Conservation (phyloP, 2,329 filamentous ascomycete genomes). For the Colletotrichum godetiae region DNA sequence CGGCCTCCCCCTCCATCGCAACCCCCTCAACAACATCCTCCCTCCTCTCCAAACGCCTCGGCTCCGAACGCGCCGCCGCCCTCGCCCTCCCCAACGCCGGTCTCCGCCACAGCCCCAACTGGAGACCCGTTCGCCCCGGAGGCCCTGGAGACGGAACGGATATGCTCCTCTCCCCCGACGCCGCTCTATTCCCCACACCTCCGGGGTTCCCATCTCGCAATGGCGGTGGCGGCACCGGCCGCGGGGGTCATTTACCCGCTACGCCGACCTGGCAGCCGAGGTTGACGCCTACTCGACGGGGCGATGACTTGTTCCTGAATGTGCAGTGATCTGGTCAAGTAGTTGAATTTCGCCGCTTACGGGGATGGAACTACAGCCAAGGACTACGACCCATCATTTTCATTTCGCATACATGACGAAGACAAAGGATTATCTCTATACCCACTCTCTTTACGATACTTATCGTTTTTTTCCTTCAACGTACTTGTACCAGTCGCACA, state of each 20-base stretch:
- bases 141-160: slow-evolving; percentile 11
- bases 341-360: too few relatives aligned
- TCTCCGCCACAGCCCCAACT: slow-evolving; percentile 37
- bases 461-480: neutral
- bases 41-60: slow-evolving; percentile 64
- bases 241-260: slow-evolving; percentile 46
- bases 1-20: slow-evolving; percentile 32
- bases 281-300: slow-evolving; percentile 74
- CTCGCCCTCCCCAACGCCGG: slow-evolving; percentile 49
- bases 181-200: slow-evolving; percentile 17
- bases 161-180: slow-evolving; percentile 27
- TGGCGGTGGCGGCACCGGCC: neutral
- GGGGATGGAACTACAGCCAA: neutral
- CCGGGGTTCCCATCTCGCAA: neutral
- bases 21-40: slow-evolving; percentile 49
- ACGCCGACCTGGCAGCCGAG: slow-evolving; percentile 72
- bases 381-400: neutral
- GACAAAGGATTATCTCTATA: slow-evolving; percentile 23
- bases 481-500: slow-evolving; percentile 20
- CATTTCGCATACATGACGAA: slow-evolving; percentile 4
- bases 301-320: slow-evolving; percentile 72
- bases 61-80: slow-evolving; percentile 59
- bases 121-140: slow-evolving; percentile 24
- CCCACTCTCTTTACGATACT: slow-evolving; percentile 21
- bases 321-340: slow-evolving; percentile 52